Conservation (phyloP, 805 yeast genomes). For the Ogataea trehaloabstinens region DNA sequence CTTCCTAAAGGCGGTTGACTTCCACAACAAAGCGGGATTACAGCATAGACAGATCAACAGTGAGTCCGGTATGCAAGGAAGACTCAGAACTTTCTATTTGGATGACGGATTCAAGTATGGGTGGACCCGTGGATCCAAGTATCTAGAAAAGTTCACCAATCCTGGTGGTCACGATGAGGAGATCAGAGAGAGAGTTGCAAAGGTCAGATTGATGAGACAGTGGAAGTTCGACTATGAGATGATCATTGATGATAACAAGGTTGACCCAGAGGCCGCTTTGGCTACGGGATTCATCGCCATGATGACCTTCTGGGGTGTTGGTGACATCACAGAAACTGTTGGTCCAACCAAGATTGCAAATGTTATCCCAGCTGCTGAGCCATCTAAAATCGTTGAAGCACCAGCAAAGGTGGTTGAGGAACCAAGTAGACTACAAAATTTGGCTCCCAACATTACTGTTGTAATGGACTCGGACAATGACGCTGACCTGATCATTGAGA, state of each 20-base stretch:
- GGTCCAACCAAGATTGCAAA: conserved; percentile 43
- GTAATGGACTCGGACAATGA: conserved; percentile 30
- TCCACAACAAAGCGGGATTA: conserved; percentile 44
- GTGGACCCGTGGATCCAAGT: conserved; percentile 54
- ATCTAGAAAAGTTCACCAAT: conserved; percentile 49
- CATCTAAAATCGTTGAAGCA: conserved; percentile 2
- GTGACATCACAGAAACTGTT: conserved; percentile 49
- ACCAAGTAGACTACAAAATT: conserved; percentile 2
- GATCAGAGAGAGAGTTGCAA: conserved; percentile 50
- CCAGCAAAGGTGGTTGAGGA: conserved; percentile 1
- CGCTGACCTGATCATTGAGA: conserved; percentile 33
- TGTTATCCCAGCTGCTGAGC: conserved; percentile 5
- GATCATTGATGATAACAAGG: conserved; percentile 44
- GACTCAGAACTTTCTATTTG: conserved; percentile 46
- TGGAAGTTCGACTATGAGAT: conserved; percentile 60
- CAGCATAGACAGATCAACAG: conserved; percentile 42
- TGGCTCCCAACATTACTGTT: conserved; percentile 27
- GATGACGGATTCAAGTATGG: conserved; percentile 52
- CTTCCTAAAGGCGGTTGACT: conserved; percentile 43
- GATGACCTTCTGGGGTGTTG: conserved; percentile 67
- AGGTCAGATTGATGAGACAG: conserved; percentile 55
- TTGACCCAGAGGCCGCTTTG: conserved; percentile 51
- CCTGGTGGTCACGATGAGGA: conserved; percentile 60
- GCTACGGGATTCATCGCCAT: conserved; percentile 62
- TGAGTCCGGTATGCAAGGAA: conserved; percentile 39